Conservation (phyloP, 2,329 filamentous ascomycete species). For the Dendrostoma leiphaemia region DNA sequence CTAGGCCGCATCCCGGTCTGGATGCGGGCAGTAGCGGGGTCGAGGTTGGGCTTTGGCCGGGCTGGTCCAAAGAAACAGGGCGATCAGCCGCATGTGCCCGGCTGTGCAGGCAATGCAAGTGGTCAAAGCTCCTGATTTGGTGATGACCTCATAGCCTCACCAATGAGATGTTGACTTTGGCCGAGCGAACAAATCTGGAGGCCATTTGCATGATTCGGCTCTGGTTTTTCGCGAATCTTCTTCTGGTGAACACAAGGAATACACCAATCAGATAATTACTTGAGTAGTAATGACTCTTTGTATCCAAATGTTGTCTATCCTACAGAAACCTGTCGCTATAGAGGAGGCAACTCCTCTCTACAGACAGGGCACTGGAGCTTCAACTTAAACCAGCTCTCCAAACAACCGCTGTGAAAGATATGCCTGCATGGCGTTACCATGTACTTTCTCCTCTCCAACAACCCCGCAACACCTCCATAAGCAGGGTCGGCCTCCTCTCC, state of each 20-base stretch:
- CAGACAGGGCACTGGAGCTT: slow-evolving; percentile 93
- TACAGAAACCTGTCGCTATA: slow-evolving; percentile 51
- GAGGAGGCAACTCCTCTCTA: slow-evolving; percentile 79
- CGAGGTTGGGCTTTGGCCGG: background rate
- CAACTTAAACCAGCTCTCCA: slow-evolving; percentile 96
- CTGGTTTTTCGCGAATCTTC: background rate
- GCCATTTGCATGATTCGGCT: no score
- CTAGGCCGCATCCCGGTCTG: background rate
- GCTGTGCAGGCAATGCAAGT: no score
- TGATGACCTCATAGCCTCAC: background rate
- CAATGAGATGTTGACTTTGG: background rate
- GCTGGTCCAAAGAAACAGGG: background rate
- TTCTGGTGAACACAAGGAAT: no score
- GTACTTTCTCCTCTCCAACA: slow-evolving; percentile 79
- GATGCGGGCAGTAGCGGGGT: background rate
- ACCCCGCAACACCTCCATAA: slow-evolving; percentile 56
- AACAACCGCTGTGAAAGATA: slow-evolving; percentile 87
- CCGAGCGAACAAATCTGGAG: no score
- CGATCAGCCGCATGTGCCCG: no score
- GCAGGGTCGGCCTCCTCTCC: slow-evolving; percentile 46
- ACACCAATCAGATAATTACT: no score
- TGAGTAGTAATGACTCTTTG: no score
- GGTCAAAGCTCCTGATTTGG: background rate
- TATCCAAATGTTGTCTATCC: no score
- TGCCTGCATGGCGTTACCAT: slow-evolving; percentile 98